Percentiles rank a stretch among this genome's conserved stretches.
phyloP scores from a whole-genome alignment of 257 asterid species.

The Fraxinus cuspidata region DNA sequence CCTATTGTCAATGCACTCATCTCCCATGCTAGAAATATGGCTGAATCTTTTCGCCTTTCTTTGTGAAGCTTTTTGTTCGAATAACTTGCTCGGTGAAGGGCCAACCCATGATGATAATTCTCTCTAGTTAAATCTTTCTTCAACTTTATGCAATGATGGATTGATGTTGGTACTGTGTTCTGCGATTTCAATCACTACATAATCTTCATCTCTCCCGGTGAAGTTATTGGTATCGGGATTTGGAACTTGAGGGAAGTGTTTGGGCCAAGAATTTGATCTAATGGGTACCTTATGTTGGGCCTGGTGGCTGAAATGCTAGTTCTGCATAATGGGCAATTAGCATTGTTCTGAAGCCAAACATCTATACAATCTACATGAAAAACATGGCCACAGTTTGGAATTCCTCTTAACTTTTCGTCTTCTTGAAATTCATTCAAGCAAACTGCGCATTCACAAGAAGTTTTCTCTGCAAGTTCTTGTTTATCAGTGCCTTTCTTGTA shows the following conservation, averaged over 20 bases:
- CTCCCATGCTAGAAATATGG: constrained; percentile 64
- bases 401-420: constrained; percentile 60
- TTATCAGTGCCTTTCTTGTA: constrained; percentile 38
- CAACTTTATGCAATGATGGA: constrained; percentile 26
- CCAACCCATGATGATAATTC: constrained; percentile 35
- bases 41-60: constrained; percentile 40
- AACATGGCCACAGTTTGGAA: constrained; percentile 70
- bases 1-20: constrained; percentile 70
- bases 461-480: not conserved
- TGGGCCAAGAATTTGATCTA: constrained; percentile 38
- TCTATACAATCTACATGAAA: constrained; percentile 91
- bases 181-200: constrained; percentile 68
- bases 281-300: constrained; percentile 16
- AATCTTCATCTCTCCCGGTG: constrained; percentile 55
- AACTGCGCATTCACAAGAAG: constrained; percentile 61
- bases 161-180: constrained; percentile 23
- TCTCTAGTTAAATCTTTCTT: constrained; percentile 32
- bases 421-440: constrained; percentile 74
- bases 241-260: constrained; percentile 39
- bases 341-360: constrained; percentile 86
- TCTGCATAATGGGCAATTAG: constrained; percentile 87
- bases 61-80: constrained; percentile 19
- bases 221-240: constrained; percentile 19
- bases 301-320: constrained; percentile 49
- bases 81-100: constrained; percentile 38